A percentile compares a stretch with the other conserved stretches of the same genome.
These are phyloP conservation scores for Westerdykella aurantiaca DNA, from an alignment of 2,329 filamentous ascomycete genomes.

Conservation along the genomic window DNA sequence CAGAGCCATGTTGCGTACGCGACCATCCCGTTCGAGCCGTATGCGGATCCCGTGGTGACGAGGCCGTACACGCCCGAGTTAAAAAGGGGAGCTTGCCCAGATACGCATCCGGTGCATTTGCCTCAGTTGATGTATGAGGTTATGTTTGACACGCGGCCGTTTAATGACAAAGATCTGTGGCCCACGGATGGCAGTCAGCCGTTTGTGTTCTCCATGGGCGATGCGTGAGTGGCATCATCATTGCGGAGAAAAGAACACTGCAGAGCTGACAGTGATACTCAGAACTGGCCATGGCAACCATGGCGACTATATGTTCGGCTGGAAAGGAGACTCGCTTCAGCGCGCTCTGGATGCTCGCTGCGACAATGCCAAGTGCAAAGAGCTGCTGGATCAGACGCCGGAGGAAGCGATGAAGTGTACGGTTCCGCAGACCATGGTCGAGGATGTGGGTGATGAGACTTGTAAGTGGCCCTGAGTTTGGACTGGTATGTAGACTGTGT, in stretches of 20 bases:
- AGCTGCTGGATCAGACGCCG: conserved; percentile 18
- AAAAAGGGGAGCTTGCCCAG: conserved; percentile 38
- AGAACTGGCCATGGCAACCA: conserved; percentile 41
- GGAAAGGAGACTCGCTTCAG: conserved; percentile 27
- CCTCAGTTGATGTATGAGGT: conserved; percentile 46
- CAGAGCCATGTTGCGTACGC: conserved; percentile 57
- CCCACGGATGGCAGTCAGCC: conserved; percentile 24
- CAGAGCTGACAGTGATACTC: not conserved
- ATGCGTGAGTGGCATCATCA: conserved; percentile 17
- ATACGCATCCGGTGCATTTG: conserved; percentile 40
- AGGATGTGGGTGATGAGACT: conserved; percentile 19
- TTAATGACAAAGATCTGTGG: conserved; percentile 21
- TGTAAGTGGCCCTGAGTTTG: conserved; percentile 1
- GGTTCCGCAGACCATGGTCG: conserved; percentile 22
- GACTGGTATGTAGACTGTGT: not conserved
- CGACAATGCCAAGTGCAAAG: conserved; percentile 20
- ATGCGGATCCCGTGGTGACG: conserved; percentile 12
- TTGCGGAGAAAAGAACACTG: not conserved
- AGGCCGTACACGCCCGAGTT: conserved; percentile 15
- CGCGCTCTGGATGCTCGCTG: conserved; percentile 24
- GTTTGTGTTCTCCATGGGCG: conserved; percentile 28
- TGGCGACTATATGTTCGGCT: conserved; percentile 27
- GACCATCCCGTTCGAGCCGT: conserved; percentile 25
- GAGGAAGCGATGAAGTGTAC: conserved; percentile 26
- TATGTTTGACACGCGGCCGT: conserved; percentile 40